Evolutionary conservation across 768 basidiomycete species (phyloP).

Genomic region (Auricularia auricula-judae): DNA sequence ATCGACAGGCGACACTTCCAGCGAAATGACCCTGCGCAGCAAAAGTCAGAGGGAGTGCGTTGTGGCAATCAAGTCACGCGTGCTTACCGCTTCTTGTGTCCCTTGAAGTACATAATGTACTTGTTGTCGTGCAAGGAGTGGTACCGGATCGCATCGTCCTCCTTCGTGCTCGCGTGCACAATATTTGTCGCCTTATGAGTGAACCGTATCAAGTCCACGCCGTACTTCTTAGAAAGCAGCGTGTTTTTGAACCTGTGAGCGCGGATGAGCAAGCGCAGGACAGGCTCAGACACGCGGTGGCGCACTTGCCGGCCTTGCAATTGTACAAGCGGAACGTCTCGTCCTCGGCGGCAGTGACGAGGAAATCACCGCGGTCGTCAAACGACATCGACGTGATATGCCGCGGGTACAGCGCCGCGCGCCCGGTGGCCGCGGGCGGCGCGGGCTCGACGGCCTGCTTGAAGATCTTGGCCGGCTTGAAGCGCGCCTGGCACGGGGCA

Average conservation of each 20-base stretch:
- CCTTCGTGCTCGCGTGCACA: conserved; percentile 87
- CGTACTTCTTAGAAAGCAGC: conserved; percentile 91
- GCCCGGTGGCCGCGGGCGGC: conserved; percentile 33
- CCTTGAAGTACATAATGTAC: conserved; percentile 91
- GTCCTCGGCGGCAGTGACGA: conserved; percentile 85
- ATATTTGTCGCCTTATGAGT: conserved; percentile 84
- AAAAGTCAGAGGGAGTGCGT: background rate
- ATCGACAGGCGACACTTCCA: conserved; percentile 86
- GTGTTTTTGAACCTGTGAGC: conserved; percentile 39
- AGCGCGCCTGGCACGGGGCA: conserved; percentile 37
- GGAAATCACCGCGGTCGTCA: conserved; percentile 79
- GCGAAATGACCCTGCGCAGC: conserved; percentile 56
- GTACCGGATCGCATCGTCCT: conserved; percentile 90
- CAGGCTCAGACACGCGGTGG: conserved; percentile 14
- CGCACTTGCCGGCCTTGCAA: conserved; percentile 85
- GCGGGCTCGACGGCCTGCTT: conserved; percentile 60
- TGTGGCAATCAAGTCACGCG: conserved; percentile 6
- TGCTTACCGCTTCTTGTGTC: conserved; percentile 60
- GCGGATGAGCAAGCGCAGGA: conserved; percentile 25
- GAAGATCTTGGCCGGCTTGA: conserved; percentile 87
- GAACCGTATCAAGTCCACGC: conserved; percentile 87
- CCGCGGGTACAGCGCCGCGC: conserved; percentile 31
- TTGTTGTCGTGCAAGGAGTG: conserved; percentile 95
- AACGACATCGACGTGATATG: conserved; percentile 86
- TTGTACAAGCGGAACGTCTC: conserved; percentile 86